Evolutionary conservation across 768 basidiomycete genomes (phyloP), one percentile per base, ranked within the genome.

Genomic region (Myochromella boudieri): DNA sequence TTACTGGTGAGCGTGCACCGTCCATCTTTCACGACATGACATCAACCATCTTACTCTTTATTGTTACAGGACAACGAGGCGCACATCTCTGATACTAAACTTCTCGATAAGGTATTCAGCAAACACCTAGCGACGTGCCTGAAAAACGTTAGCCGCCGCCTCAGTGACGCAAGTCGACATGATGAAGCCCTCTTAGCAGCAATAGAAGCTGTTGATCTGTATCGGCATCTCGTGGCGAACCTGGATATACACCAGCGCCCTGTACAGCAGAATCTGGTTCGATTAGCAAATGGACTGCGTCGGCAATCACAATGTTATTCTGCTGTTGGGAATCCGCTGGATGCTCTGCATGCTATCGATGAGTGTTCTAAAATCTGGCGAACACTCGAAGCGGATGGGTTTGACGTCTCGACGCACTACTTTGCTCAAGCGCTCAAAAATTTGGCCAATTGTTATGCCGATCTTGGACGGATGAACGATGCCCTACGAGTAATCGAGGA

Each of bases 101-200:
- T 49, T 14, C 42, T 41, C 32, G 47, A 37, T 12, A 18, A 24
- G 18, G 42, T 46, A 12, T 31, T 41, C 38, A 37, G 20, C 24
- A 27, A 20, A 21, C 42, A 27, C n/a, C 27, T 42, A 14, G 42
- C 42, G 11, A 42, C 42, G 33, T 42, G 42, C 15, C 27, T 42
- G 28, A 42, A 42, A 31, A 42, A 32, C 21, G 27, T 42, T 20
- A 42, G 42, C 15, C 42, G 42, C 11, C 41, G 42, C 8, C 37
- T 37, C 32, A 22, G 38, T 21, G 31, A 53, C 22, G 34, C 37
- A 31, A 33, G 39, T 27, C 42, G 43, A 31, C 42, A 27, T 24
- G 51, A 48, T 26, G 45, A 44, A 46, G 46, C 51, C 4, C 34
- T 50, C 5, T 15, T 29, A 12, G 48, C 48, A 14, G 42, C 36